Evolutionary conservation across 1,139 yeast genomes (phyloP).

Genomic region (Arxiozyma telluris): DNA sequence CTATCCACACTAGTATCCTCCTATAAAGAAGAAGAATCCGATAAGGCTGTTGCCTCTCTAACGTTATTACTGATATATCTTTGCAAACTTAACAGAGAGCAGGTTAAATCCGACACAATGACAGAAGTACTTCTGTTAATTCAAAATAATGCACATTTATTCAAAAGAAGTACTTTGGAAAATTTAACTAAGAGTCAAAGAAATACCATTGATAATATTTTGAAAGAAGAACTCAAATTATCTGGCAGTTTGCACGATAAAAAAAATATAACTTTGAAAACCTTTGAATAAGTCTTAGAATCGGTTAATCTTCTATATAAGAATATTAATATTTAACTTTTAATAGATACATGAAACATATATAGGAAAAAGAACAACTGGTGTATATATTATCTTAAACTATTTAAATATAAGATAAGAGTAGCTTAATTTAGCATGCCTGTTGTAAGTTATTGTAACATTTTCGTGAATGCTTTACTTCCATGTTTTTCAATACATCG

Average conservation of each 20-base stretch:
- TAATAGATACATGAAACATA: not conserved
- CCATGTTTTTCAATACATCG: constrained; percentile 8
- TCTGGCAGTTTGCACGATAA: not conserved
- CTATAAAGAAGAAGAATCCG: not conserved
- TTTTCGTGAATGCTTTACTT: not conserved
- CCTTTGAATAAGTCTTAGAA: constrained; percentile 1
- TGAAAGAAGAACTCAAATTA: not conserved
- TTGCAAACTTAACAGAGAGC: not conserved
- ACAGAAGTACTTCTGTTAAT: not conserved
- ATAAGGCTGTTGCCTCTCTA: not conserved
- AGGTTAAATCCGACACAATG: not conserved
- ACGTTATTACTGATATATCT: not conserved
- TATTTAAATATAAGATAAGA: not conserved
- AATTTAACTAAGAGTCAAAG: not conserved
- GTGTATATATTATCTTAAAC: too few species aligned
- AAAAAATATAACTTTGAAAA: constrained; percentile 3
- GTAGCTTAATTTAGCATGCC: too few species aligned
- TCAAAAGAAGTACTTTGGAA: not conserved
- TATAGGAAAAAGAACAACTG: not conserved
- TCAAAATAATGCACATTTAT: not conserved
- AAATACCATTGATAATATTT: not conserved
- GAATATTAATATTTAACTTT: not conserved
- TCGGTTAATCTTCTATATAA: not conserved
- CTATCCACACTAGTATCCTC: not conserved
- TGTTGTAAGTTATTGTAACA: constrained; percentile 33